Evolutionary conservation across 495 filamentous ascomycete species (phyloP), one percentile per base, ranked within the genome.

Genomic region (Thermochaetoides thermophila): DNA sequence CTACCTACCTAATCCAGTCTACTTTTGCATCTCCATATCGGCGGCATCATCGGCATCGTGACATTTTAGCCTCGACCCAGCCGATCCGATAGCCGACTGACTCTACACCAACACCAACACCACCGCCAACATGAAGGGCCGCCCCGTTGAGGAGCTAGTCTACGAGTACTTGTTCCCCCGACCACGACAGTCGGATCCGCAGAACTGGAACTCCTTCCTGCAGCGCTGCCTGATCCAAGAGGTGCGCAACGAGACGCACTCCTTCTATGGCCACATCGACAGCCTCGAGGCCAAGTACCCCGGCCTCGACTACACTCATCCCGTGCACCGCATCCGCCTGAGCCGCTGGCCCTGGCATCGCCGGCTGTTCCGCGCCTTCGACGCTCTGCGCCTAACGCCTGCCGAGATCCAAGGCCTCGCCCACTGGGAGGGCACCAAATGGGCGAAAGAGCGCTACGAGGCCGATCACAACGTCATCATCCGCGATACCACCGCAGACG

Each of bases 351-450:
- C 66, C 2, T 84, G 78, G 71, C 85, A 94, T 53, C 73, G 73
- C 36, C 67, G 70, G 43, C 67, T 94, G 1, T 92, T 94, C 57
- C 70, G 73, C 22, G 78, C 76, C 23, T 91, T 94, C 43, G 82
- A 94, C 45, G 64, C 63, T 25, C 66, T 94, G 13, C 63, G 72
- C 23, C 57, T 92, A n/a, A 89, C 85, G 1, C 59, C 70, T 23
- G 56, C 62, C 31, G 85, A 94, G 46, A 91, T 94, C 40, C 61
- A 69, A 1, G 68, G 62, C 9, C 60, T 94, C 38, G 92, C 85
- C 40, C 79, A 79, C 46, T 94, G 85, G 85, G 83, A 92, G 50
- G 85, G 85, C n/a, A 92, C 85, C 32, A 78, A 79, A 43, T 91
- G 78, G 64, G 85, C 85, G 18, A 78, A 84, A 38, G 74, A 87